These are phyloP conservation scores for Daldinia grandis DNA, from an alignment of 495 filamentous ascomycete species.

Conservation along the genomic window DNA sequence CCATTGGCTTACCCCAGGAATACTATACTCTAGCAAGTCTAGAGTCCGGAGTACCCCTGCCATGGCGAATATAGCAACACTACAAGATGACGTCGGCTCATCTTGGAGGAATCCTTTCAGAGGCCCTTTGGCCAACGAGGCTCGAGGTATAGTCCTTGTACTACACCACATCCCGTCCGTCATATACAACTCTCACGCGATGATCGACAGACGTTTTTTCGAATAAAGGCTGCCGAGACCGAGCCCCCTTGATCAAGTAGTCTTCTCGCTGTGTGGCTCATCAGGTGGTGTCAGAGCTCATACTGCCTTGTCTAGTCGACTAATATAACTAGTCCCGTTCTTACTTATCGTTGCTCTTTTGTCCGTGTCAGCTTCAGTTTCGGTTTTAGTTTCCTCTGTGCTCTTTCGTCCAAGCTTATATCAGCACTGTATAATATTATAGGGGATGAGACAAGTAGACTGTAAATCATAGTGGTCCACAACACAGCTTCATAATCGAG, in stretches of 20 bases:
- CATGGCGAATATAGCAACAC: slow-evolving; percentile 9
- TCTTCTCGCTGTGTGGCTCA: background rate
- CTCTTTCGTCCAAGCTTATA: slow-evolving; percentile 1
- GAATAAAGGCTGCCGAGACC: slow-evolving; percentile 15
- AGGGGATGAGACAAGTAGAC: slow-evolving; percentile 2
- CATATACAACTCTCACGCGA: slow-evolving; percentile 30
- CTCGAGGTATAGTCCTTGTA: slow-evolving; percentile 14
- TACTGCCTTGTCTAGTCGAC: slow-evolving; percentile 8
- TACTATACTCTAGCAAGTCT: slow-evolving; percentile 29
- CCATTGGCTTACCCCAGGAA: slow-evolving; percentile 25
- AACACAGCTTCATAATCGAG: background rate
- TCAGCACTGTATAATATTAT: background rate
- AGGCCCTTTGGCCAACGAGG: slow-evolving; percentile 21
- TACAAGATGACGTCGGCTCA: slow-evolving; percentile 30
- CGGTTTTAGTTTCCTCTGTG: background rate
- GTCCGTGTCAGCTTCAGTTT: slow-evolving; percentile 1
- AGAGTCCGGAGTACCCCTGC: slow-evolving; percentile 20
- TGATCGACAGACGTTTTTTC: slow-evolving; percentile 33
- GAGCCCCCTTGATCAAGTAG: background rate
- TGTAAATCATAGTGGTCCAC: background rate
- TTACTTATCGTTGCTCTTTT: slow-evolving; percentile 8
- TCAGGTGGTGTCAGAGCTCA: background rate
- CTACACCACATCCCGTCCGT: slow-evolving; percentile 14
- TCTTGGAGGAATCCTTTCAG: slow-evolving; percentile 22
- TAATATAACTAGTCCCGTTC: slow-evolving; percentile 26